Conservation (phyloP, 176 grass and related monocot genomes). For the Bonia amplexicaulis region DNA sequence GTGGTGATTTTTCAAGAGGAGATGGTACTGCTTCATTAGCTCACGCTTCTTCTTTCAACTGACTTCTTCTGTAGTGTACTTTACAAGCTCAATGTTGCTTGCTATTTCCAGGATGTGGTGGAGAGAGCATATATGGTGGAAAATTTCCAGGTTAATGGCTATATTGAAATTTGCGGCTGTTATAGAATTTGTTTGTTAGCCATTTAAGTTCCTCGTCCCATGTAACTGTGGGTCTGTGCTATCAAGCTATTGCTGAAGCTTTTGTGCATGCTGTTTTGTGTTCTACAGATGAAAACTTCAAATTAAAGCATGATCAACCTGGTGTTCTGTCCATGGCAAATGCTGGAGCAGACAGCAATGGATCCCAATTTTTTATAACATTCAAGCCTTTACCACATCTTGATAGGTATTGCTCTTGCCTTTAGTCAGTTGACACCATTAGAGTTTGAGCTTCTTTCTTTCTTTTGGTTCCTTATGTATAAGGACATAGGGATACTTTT, state of each 20-base stretch:
- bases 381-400: constrained; percentile 55
- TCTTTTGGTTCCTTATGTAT: background rate
- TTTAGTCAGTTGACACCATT: background rate
- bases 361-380: constrained; percentile 72
- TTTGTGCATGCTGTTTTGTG: constrained; percentile 5
- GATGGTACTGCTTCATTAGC: constrained; percentile 80
- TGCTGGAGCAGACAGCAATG: constrained; percentile 51
- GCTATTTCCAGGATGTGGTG: constrained; percentile 87
- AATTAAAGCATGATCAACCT: constrained; percentile 57
- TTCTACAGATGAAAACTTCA: constrained; percentile 72
- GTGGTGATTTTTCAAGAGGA: constrained; percentile 76
- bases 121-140: constrained; percentile 81
- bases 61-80: constrained; percentile 68
- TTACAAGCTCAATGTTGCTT: constrained; percentile 59
- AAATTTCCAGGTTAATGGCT: constrained; percentile 63
- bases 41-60: constrained; percentile 84
- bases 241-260: constrained; percentile 20
- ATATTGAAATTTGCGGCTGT: background rate
- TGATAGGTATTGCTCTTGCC: constrained; percentile 54
- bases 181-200: background rate
- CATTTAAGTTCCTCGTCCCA: background rate
- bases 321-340: constrained; percentile 76
- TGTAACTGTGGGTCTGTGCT: background rate
- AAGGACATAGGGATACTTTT: background rate
- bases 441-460: background rate